phyloP scores from a whole-genome alignment of 1,139 yeast species.

The Hansenula sp. region DNA sequence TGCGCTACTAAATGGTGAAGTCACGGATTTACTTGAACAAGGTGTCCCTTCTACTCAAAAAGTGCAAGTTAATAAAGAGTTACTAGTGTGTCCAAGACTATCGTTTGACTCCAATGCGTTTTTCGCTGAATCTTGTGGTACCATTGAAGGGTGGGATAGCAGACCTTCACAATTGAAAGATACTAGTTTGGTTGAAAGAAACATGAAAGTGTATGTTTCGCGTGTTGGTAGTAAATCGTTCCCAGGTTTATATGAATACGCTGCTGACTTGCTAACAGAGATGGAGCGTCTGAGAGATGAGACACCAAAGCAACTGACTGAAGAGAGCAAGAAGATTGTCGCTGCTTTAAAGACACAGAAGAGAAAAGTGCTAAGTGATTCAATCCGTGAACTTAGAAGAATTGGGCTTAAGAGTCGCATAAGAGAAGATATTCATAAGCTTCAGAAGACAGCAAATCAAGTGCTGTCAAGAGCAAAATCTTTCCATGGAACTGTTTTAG shows the following conservation, averaged over 20 bases:
- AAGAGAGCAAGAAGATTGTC: slow-evolving; percentile 70
- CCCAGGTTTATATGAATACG: slow-evolving; percentile 42
- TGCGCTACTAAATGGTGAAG: slow-evolving; percentile 50
- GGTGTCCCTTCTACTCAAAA: slow-evolving; percentile 42
- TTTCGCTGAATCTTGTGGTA: slow-evolving; percentile 11
- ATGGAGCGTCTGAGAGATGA: slow-evolving; percentile 65
- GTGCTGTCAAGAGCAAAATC: slow-evolving; percentile 55
- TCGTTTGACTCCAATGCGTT: neutral
- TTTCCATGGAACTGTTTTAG: slow-evolving; percentile 36
- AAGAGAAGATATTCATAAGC: slow-evolving; percentile 58
- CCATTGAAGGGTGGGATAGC: slow-evolving; percentile 40
- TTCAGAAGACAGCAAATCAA: slow-evolving; percentile 59
- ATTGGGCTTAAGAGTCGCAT: slow-evolving; percentile 72
- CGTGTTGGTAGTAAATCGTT: slow-evolving; percentile 32
- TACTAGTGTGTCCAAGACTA: neutral
- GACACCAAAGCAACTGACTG: slow-evolving; percentile 69
- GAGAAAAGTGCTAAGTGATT: slow-evolving; percentile 70
- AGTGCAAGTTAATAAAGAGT: slow-evolving; percentile 5
- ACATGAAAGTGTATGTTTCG: slow-evolving; percentile 47
- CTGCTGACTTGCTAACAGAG: slow-evolving; percentile 50
- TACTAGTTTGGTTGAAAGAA: slow-evolving; percentile 44
- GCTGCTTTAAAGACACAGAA: slow-evolving; percentile 80
- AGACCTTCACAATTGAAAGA: slow-evolving; percentile 57
- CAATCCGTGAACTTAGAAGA: slow-evolving; percentile 66
- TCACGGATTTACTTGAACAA: slow-evolving; percentile 52